Base-by-base conservation (phyloP, 2,329 filamentous ascomycete species). In the Ceratocystis smalleyi region DNA sequence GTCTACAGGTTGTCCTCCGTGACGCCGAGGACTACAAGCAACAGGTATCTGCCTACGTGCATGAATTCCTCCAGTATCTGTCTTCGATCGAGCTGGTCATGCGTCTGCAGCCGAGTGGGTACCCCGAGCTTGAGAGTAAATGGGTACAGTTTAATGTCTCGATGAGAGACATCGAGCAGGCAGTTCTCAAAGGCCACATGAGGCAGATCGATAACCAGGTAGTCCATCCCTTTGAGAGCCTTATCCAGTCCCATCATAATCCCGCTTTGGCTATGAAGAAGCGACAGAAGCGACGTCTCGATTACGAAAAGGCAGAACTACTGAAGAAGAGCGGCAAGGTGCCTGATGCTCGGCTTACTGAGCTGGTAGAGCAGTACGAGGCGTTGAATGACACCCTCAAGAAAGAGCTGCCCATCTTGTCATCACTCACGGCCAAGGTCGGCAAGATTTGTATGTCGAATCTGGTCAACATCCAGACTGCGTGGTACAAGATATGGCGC, bases 1-100 rank as follows among this genome's bases (percentile, higher is more conserved):
- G 92, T 67, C 77, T 97, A 32, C 92, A 97, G 71, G 88, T 99
- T 47, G 89, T 96, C 51, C 84, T 95, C 71, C 85, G 91, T 66
- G 94, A 97, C 72, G 87, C 96, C n/a, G 90, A 96, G 71, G 90
- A 86, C 70, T 97, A 97, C 73, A 86, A 90, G 3, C 83, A 87
- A n/a, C 86, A 91, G 65, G 84, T 89, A 2, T 83, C 87, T 7
- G 82, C 82, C n/a, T 90, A 89, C 68, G 86, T 96, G 61, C 83
- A 87, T 66, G 86, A 89, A 68, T 91, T 95, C 70, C 81, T 91
- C 60, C 85, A 89, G 67, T 88, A 92, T 68, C 81, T 92, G 35
- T 83, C 84, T 1, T 89, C 88, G 0, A 88, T 96, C 72, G 90
- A 96, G 73, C 81, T 88, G 0, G 87, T 91, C 68, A 88, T 95